Conservation (phyloP, 208 protist genomes). For the Trypanosoma cruzi region DNA sequence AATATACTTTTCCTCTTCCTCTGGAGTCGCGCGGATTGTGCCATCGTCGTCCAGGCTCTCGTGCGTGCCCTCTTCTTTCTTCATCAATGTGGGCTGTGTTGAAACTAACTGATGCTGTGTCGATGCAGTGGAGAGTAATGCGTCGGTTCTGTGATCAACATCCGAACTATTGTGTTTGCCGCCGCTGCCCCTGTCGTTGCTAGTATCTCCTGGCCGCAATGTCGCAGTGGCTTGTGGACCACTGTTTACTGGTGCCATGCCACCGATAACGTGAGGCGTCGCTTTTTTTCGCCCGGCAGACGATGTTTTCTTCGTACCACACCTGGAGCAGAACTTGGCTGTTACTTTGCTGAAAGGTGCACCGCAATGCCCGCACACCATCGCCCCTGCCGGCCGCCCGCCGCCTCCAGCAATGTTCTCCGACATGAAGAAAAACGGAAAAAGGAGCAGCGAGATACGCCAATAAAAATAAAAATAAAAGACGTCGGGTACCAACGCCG, state of each 20-base stretch:
- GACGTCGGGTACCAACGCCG: too few relatives aligned
- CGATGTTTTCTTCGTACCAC: constrained; percentile 56
- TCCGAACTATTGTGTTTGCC: neutral
- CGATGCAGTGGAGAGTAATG: constrained; percentile 10
- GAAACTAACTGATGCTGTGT: neutral
- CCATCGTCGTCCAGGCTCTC: constrained; percentile 32
- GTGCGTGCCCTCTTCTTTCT: constrained; percentile 6
- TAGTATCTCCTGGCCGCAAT: neutral
- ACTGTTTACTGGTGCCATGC: neutral
- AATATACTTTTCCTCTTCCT: constrained; percentile 82
- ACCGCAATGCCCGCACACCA: constrained; percentile 61
- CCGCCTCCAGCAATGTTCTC: neutral
- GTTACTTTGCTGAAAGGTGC: constrained; percentile 61
- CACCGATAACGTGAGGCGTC: neutral
- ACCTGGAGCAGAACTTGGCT: constrained; percentile 87
- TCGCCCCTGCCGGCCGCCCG: neutral
- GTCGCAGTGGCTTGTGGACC: constrained; percentile 3
- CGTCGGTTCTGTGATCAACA: neutral
- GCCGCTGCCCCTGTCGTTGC: constrained; percentile 1
- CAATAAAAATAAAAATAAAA: constrained; percentile 9
- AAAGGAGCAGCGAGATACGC: neutral
- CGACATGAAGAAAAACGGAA: neutral
- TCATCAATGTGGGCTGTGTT: neutral
- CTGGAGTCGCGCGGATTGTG: constrained; percentile 54
- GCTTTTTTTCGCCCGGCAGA: neutral